Evolutionary conservation across 164 flowering plant genomes (phyloP), one percentile per base, ranked within the genome.

Genomic region (Akebia trifoliata): DNA sequence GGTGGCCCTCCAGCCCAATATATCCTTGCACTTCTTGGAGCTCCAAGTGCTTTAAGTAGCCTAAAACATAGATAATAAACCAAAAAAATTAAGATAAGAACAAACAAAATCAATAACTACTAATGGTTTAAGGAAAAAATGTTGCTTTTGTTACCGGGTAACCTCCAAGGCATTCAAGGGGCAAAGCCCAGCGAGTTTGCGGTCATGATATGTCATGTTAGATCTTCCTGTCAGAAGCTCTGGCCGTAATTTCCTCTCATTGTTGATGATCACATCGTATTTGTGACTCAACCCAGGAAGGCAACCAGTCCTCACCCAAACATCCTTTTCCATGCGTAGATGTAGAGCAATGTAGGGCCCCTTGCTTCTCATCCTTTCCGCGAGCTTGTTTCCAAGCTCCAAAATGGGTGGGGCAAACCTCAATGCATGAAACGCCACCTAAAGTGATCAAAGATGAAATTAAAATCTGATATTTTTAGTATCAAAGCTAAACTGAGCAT

Each of bases 261-360:
- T 72, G 53, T 35, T 62, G n/a, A 93, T 74, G 15, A 93, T 76
- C 57, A 86, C 85, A 38, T 93, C 93, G 62, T 74, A 84, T 46
- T 87, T 78, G 21, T 21, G 83, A 64, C 76, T 90, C 60, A 90
- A 59, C 50, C 99, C 97, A 28, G 97, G 97, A 61, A 83, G 87
- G 56, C 99, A 93, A 5, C 99, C 99, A 1, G 99, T 93, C 57
- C 98, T 85, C 59, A 93, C 93, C 98, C 98, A 93, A 1, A 93
- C 98, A 70, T 93, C 98, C 71, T 89, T 87, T 65, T 93, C 98
- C 91, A 93, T 70, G 52, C 99, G 77, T n/a, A 93, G 69, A 78
- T 93, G 99, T 66, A 93, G 96, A 25, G 97, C 96, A 60, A 93
- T 65, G 58, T 84, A 93, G 0, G 90, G 97, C 32, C 99, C 99